Base-by-base conservation (phyloP, 2,329 filamentous ascomycete genomes). In the Trichoderma sp. region DNA sequence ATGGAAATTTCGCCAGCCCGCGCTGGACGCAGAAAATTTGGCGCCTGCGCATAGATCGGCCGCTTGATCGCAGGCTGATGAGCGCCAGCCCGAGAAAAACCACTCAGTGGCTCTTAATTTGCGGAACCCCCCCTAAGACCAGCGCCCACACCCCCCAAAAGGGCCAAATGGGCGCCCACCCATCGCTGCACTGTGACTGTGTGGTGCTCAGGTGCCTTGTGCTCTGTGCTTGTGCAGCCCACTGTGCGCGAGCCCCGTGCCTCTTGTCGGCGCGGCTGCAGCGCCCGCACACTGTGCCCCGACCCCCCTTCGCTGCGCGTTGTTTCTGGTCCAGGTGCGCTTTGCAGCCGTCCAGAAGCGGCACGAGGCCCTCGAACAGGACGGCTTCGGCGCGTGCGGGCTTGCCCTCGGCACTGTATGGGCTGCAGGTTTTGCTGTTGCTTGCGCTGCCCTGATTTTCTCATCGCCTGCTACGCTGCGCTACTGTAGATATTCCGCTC, bases 91-190 rank as follows among this genome's bases (percentile, higher is more conserved):
- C 63, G 59, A 66, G 63, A 34, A 66, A 65, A 66, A 49, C 52
- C 63, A 43, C 63, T 66, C 63, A 66, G 52, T 66, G 54, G 63
- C 39, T 66, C 52, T 54, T 59, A 26, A 58, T 34, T 66, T 66
- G 51, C 61, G 61, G 55, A 56, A 37, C 61, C 60, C 60, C 60
- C 60, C 60, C 24, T 43, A 37, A 66, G 21, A 61, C 10, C 11
- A 18, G 16, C 34, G 34, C 52, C 18, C 52, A 21, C 61, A 43
- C 59, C 26, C 63, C 39, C 34, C 63, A 26, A 32, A 26, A n/a
- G 32, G 8, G 3, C 32, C 32, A 11, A 14, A 34, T 13, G 39
- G 16, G 39, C 6, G 6, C 60, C 51, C 37, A 54, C 60, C 30
- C 60, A 64, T 49, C 46, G 46, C n/a, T 49, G 46, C 46, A 49